Evolutionary conservation across 768 basidiomycete species (phyloP).

Genomic region (Amanita jacksonii): DNA sequence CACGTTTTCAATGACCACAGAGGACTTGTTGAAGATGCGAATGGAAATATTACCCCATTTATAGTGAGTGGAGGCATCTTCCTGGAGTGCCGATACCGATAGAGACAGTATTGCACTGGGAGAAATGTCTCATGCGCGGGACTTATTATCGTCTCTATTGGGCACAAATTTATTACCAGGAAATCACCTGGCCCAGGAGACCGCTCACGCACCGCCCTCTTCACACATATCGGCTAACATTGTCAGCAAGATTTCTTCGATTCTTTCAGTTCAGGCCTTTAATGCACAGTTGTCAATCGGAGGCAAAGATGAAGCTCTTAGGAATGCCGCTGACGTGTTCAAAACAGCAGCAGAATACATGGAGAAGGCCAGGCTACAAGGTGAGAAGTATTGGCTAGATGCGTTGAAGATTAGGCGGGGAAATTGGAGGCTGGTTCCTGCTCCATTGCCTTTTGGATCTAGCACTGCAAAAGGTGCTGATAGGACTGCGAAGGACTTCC

Average conservation of each 20-base stretch:
- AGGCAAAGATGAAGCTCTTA: constrained; percentile 70
- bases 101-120: constrained; percentile 55
- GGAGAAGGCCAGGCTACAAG: constrained; percentile 48
- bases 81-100: constrained; percentile 7
- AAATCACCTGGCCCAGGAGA: constrained; percentile 7
- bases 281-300: constrained; percentile 65
- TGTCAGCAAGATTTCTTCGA: constrained; percentile 57
- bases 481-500: constrained; percentile 72
- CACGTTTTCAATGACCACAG: constrained; percentile 52
- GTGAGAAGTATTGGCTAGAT: constrained; percentile 76
- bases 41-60: constrained; percentile 62
- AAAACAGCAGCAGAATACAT: constrained; percentile 61
- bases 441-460: constrained; percentile 64
- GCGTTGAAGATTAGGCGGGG: constrained; percentile 66
- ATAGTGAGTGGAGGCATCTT: constrained; percentile 41
- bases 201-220: constrained; percentile 13
- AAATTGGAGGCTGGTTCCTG: constrained; percentile 77
- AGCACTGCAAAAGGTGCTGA: constrained; percentile 70
- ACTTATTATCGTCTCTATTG: constrained; percentile 55
- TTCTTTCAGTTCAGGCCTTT: constrained; percentile 60
- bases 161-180: constrained; percentile 23
- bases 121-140: constrained; percentile 71
- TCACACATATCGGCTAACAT: constrained; percentile 45
- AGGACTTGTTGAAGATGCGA: constrained; percentile 68
- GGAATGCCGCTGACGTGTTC: constrained; percentile 65